phyloP scores from a whole-genome alignment of 148 eudicot species.

The Vaccinium darrowii region DNA sequence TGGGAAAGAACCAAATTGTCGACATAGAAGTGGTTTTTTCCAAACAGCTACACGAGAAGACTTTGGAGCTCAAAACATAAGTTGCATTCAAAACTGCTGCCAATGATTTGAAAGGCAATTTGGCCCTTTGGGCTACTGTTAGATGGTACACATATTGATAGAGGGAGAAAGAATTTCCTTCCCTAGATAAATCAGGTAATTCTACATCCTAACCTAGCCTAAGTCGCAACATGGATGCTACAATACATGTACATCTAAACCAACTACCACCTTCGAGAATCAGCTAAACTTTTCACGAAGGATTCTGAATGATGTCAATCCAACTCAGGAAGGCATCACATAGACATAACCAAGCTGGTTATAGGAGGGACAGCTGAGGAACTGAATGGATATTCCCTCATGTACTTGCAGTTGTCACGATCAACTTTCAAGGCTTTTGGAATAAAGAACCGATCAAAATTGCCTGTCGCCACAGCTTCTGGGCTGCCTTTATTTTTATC shows the following conservation, averaged over 20 bases:
- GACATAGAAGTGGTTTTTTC: not conserved
- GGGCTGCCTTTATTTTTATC: constrained; percentile 19
- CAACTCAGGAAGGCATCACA: constrained; percentile 30
- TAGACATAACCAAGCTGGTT: constrained; percentile 73
- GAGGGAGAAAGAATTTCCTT: not conserved
- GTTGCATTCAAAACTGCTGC: constrained; percentile 37
- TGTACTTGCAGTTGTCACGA: constrained; percentile 64
- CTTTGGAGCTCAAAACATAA: not conserved
- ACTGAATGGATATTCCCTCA: constrained; percentile 44
- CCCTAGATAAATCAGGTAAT: not conserved
- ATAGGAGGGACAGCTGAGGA: constrained; percentile 46
- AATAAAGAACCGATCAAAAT: constrained; percentile 19
- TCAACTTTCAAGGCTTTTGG: constrained; percentile 41
- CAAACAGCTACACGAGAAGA: not conserved
- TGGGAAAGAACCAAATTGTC: not conserved
- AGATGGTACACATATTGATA: not conserved
- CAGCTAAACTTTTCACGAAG: not conserved
- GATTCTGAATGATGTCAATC: not conserved
- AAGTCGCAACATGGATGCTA: not conserved
- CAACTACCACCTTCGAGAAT: not conserved
- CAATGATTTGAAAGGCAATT: constrained; percentile 10
- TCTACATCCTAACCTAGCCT: constrained; percentile 7
- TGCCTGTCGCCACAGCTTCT: constrained; percentile 15
- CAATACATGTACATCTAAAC: constrained; percentile 13
- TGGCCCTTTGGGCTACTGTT: not conserved